Percentiles rank a stretch among this genome's conserved stretches.
phyloP scores from a whole-genome alignment of 495 filamentous ascomycete species.

The Penicillium pulvis region DNA sequence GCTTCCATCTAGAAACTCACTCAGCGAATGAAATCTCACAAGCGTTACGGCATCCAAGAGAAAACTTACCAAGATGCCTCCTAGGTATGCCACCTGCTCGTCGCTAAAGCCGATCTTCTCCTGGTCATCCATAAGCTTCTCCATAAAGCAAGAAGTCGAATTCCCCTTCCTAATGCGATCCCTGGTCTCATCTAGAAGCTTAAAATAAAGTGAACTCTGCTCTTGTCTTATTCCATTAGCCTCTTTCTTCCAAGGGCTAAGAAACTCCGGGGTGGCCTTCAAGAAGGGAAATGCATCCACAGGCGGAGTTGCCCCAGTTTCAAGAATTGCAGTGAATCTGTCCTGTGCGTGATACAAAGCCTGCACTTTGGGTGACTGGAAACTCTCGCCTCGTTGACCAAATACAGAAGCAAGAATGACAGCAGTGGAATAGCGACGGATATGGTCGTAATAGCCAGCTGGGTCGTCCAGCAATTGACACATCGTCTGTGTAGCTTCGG shows the following conservation, averaged over 20 bases:
- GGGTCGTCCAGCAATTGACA: slow-evolving; percentile 18
- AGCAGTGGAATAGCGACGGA: slow-evolving; percentile 25
- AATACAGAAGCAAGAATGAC: slow-evolving; percentile 18
- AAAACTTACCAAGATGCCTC: not conserved
- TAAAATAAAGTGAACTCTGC: not conserved
- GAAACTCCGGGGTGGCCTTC: not conserved
- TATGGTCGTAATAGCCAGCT: slow-evolving; percentile 21
- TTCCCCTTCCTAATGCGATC: not conserved
- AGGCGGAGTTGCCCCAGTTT: slow-evolving; percentile 2
- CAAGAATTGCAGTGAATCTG: not conserved
- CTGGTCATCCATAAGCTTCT: not conserved
- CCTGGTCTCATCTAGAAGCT: not conserved
- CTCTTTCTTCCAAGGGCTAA: slow-evolving; percentile 1
- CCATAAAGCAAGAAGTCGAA: slow-evolving; percentile 3
- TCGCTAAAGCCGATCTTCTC: not conserved
- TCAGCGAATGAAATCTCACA: no score
- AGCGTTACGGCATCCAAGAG: no score
- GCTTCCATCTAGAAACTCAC: slow-evolving; percentile 8
- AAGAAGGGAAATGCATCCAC: slow-evolving; percentile 1
- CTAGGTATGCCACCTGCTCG: slow-evolving; percentile 1
- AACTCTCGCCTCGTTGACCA: not conserved
- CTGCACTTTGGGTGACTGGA: slow-evolving; percentile 1
- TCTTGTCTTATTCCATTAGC: not conserved
- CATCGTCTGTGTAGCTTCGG: slow-evolving; percentile 25
- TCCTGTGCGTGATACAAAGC: slow-evolving; percentile 4